Base-by-base conservation (phyloP, 768 basidiomycete species). In the Gymnopilus junonius region DNA sequence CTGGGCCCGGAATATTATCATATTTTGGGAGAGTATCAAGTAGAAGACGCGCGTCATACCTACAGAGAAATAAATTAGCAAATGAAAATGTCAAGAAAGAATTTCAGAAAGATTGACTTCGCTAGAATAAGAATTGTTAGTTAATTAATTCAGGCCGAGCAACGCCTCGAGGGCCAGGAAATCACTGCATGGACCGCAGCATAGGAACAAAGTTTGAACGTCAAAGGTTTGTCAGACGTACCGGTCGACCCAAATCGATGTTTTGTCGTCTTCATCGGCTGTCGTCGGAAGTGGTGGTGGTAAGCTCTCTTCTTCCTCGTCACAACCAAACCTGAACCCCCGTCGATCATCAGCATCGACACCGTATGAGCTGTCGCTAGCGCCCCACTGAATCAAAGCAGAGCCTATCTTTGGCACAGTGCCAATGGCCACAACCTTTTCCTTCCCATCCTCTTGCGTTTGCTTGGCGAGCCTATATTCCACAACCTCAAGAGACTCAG, bases 31-130 rank as follows among this genome's bases (percentile, higher is more conserved):
- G 71, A 1, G 83, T 66, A 42, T 93, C 85, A 21, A 94, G 78
- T 15, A 95, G 78, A 20, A 95, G 85, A 2, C 93, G 87, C 4
- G 87, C 87, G 68, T 95, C 93, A 75, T 92, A 93, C 79, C 94
- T 95, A 75, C 39, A 65, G 21, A 45, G 31, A 40, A 29, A 12
- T 57, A 69, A 66, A 70, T 75, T 65, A 71, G 62, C 62, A 50
- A 51, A 59, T 56, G 31, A 69, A 58, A 12, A 20, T 55, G 29
- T 37, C 29, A 50, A 54, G 57, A 66, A 53, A 69, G 66, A 67
- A 67, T 65, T 67, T 58, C 67, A 63, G 70, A 57, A 54, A 67
- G 51, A 69, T 71, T 71, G 70, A 76, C 70, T 73, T 71, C 66
- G 64, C 62, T 51, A 45, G 45, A 20, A 55, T 46, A 20, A 32